Conservation (phyloP, 768 basidiomycete species). For the Trametes villosa region DNA sequence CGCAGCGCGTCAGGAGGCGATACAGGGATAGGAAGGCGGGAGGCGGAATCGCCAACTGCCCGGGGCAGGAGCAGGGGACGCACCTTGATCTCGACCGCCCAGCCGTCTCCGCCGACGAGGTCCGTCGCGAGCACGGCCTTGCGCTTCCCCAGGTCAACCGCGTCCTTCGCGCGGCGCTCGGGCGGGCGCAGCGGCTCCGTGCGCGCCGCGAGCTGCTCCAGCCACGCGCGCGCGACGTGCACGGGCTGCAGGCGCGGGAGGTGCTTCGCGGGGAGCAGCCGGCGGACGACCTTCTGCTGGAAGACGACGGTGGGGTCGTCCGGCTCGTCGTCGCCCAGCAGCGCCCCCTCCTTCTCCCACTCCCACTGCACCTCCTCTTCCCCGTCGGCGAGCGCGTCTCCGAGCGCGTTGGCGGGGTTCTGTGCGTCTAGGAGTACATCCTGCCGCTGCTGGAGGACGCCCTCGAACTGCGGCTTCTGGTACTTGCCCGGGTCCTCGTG, state of each 20-base stretch:
- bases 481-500: constrained; percentile 11
- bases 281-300: constrained; percentile 63
- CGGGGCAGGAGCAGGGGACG: neutral
- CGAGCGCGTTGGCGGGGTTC: too few relatives aligned
- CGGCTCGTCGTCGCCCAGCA: constrained; percentile 41
- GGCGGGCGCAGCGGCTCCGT: constrained; percentile 59
- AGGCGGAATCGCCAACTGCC: neutral
- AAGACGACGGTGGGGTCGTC: constrained; percentile 55
- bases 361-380: too few relatives aligned
- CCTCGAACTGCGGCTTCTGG: constrained; percentile 33
- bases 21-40: neutral
- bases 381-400: too few relatives aligned
- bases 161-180: constrained; percentile 56
- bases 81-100: constrained; percentile 94
- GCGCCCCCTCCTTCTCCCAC: too few relatives aligned
- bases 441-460: constrained; percentile 41
- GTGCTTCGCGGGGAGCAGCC: constrained; percentile 62
- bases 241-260: constrained; percentile 64
- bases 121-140: constrained; percentile 82
- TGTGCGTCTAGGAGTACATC: too few relatives aligned
- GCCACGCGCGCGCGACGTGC: constrained; percentile 55
- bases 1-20: neutral
- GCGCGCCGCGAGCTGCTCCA: constrained; percentile 51
- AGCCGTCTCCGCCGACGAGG: constrained; percentile 64
- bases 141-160: constrained; percentile 56